Evolutionary conservation across 140 eudicot genomes (phyloP).

Genomic region (Stevia rebaudiana): DNA sequence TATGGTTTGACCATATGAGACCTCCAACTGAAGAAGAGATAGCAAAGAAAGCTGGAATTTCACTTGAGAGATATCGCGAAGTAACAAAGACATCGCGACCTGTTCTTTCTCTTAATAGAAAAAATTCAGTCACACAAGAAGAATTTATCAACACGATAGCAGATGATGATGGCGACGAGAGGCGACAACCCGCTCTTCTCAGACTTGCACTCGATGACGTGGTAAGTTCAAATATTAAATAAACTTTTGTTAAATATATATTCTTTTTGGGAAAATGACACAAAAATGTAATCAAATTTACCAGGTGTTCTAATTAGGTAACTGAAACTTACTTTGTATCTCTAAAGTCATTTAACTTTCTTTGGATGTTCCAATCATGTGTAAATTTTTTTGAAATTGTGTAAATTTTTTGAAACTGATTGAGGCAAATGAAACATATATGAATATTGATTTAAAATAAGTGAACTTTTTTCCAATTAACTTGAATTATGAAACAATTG

Average conservation of each 20-base stretch:
- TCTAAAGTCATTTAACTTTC: too few relatives aligned
- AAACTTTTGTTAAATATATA: neutral
- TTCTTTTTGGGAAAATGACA: too few relatives aligned
- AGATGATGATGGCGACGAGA: slow-evolving; percentile 64
- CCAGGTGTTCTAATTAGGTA: too few relatives aligned
- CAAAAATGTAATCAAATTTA: too few relatives aligned
- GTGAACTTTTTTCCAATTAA: too few relatives aligned
- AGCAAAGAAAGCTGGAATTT: slow-evolving; percentile 53
- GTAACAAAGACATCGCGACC: slow-evolving; percentile 63
- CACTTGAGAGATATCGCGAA: slow-evolving; percentile 70
- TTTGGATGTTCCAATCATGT: too few relatives aligned
- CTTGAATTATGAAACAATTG: too few relatives aligned
- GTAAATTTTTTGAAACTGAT: too few relatives aligned
- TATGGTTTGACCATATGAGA: slow-evolving; percentile 65
- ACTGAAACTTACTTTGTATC: too few relatives aligned
- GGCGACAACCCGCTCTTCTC: slow-evolving; percentile 81
- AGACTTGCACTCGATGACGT: slow-evolving; percentile 96
- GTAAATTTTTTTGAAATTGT: too few relatives aligned
- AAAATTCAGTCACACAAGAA: slow-evolving; percentile 68
- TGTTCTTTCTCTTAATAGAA: slow-evolving; percentile 59
- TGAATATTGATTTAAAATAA: too few relatives aligned
- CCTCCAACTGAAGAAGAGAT: slow-evolving; percentile 80
- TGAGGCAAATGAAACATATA: too few relatives aligned
- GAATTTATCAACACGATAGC: slow-evolving; percentile 73
- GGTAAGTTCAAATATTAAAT: slow-evolving; percentile 55